Base-by-base conservation (phyloP, 148 eudicot species). In the Rhododendron henanense region DNA sequence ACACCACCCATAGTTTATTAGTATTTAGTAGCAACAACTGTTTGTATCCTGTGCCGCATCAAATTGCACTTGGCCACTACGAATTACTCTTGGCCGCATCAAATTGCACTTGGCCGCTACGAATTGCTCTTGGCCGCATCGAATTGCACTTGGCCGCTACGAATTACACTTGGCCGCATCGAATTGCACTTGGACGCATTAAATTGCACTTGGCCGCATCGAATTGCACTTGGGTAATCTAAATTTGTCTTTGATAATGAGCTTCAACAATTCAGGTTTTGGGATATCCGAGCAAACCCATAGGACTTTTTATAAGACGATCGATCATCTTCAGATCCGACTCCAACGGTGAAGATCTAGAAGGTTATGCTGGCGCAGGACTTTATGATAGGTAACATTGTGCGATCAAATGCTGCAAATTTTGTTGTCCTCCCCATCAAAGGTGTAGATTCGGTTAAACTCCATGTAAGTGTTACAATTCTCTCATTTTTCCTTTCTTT, bases 351-450 rank as follows among this genome's bases (percentile, higher is more conserved):
- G 99, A 97, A 90, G 99, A 97, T 89, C 93, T 97, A 81, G 98
- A 97, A 92, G 99, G 99, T 82, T 97, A 97, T 89, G 99, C 99
- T 59, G 99, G 99, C 63, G 99, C 99, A 45, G 99, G 99, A 39
- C 96, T 97, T 85, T 97, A 97, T 73, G 99, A 97, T 80, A 97
- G 99, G 99, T 97, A 90, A 92, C 23, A 10, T 35, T 67, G 16
- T 31, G 61, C 50, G 21, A 14, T 13, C 63, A 44, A 55, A 33
- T 25, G 13, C 31, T 15, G 41, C 16, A 39, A 50, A 6, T 15
- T 2, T 71, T 2, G 2, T 33, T 71, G 15, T 31, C 39, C 76
- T 71, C 39, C 7, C 18, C 19, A 71, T 71, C 76, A 23, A n/a
- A 5, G 79, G 63, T 61, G 44, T n/a, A 44, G 8, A 39, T 25